Percentiles rank a stretch among this genome's conserved stretches.
Conservation (phyloP, 257 asterid species). For the Solanum corneliomulleri region DNA sequence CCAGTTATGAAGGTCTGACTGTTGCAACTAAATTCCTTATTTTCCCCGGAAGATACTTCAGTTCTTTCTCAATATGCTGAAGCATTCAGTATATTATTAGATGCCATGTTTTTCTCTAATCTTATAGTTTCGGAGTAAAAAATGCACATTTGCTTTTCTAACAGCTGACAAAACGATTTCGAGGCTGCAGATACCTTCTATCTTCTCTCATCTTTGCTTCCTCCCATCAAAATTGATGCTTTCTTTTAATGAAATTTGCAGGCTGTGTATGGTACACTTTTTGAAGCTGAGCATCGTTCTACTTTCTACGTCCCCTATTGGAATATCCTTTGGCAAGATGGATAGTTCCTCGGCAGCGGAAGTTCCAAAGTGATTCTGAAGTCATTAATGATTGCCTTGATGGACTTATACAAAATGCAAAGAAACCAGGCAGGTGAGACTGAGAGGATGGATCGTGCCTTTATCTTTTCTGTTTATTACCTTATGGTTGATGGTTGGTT, state of each 20-base stretch:
- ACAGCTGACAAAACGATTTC: neutral
- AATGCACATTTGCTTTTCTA: neutral
- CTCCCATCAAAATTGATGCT: neutral
- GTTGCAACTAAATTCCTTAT: neutral
- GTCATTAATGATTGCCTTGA: conserved; percentile 87
- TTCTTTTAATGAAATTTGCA: conserved; percentile 5
- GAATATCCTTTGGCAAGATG: conserved; percentile 76
- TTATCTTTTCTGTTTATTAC: neutral
- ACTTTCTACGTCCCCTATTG: conserved; percentile 95
- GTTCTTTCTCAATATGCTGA: neutral
- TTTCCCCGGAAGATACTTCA: neutral
- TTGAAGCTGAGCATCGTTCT: conserved; percentile 98
- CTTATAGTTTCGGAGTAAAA: neutral
- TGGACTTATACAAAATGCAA: conserved; percentile 76
- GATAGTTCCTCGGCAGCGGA: conserved; percentile 86
- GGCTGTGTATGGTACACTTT: conserved; percentile 98
- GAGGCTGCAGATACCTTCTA: neutral
- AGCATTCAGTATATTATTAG: neutral
- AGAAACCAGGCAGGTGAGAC: conserved; percentile 77
- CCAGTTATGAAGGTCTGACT: conserved; percentile 78
- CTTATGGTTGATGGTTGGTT: neutral
- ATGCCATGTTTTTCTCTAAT: neutral
- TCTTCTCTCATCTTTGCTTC: neutral
- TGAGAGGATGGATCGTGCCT: neutral
- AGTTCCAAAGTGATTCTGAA: conserved; percentile 84